Evolutionary conservation across 495 filamentous ascomycete genomes (phyloP).

Genomic region (Sporormia fimetaria): DNA sequence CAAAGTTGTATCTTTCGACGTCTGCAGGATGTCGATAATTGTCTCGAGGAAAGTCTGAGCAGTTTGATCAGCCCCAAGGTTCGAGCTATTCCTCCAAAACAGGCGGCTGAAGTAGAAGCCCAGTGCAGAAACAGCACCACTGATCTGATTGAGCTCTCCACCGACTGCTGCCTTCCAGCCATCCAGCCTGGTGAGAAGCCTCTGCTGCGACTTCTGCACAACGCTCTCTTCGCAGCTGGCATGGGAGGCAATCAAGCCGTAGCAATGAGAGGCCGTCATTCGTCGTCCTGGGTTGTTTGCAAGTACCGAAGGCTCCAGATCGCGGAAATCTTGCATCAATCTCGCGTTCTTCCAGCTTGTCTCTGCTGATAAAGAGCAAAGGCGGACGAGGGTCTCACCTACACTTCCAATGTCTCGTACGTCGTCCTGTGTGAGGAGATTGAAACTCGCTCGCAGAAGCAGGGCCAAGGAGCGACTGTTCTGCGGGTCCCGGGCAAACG

Average conservation of each 20-base stretch:
- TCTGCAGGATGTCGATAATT: slow-evolving; percentile 39
- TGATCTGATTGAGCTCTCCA: slow-evolving; percentile 45
- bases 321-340: slow-evolving; percentile 15
- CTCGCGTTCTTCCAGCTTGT: slow-evolving; percentile 35
- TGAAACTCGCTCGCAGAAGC: slow-evolving; percentile 26
- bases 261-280: slow-evolving; percentile 50
- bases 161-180: slow-evolving; percentile 51
- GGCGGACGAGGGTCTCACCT: slow-evolving; percentile 51
- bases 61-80: slow-evolving; percentile 29
- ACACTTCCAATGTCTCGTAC: slow-evolving; percentile 42
- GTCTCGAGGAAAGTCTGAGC: slow-evolving; percentile 34
- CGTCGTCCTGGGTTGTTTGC: slow-evolving; percentile 60
- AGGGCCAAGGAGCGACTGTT: slow-evolving; percentile 15
- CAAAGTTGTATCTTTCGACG: slow-evolving; percentile 45
- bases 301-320: slow-evolving; percentile 39
- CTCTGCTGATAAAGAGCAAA: slow-evolving; percentile 52
- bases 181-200: slow-evolving; percentile 35
- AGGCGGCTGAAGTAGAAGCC: slow-evolving; percentile 51
- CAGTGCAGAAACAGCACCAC: slow-evolving; percentile 49
- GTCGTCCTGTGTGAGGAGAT: slow-evolving; percentile 21
- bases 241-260: slow-evolving; percentile 70
- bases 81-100: slow-evolving; percentile 31
- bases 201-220: slow-evolving; percentile 34
- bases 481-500: slow-evolving; percentile 7
- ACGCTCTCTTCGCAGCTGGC: slow-evolving; percentile 33